A percentile compares a stretch with the other conserved stretches of the same genome.
These are phyloP conservation scores for Dipteronia dyeriana DNA, from an alignment of 345 rosid species.

Conservation along the genomic window DNA sequence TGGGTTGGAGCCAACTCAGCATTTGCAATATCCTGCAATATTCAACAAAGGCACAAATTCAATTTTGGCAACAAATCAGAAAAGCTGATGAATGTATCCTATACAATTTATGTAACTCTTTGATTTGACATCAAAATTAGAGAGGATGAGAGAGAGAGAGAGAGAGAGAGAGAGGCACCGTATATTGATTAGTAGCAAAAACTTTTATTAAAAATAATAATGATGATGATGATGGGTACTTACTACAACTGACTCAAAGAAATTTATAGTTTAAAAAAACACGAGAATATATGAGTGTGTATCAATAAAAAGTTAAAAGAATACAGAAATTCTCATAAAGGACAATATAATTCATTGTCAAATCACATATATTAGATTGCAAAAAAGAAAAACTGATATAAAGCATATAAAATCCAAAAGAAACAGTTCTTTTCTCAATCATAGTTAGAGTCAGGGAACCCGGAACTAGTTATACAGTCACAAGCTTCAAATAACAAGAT, in stretches of 20 bases:
- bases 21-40: slow-evolving; percentile 55
- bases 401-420: not conserved
- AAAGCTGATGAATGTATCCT: not conserved
- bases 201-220: not conserved
- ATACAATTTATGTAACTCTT: too few relatives aligned
- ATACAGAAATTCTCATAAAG: not conserved
- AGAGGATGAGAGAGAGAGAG: not conserved
- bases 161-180: not conserved
- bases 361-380: not conserved
- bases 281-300: too few relatives aligned
- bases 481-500: not conserved
- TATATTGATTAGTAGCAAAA: not conserved
- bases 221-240: too few relatives aligned
- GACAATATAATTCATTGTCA: not conserved
- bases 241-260: not conserved
- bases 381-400: not conserved
- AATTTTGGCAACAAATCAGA: not conserved
- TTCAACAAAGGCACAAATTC: not conserved
- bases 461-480: not conserved
- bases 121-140: not conserved
- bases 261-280: not conserved
- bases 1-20: slow-evolving; percentile 72
- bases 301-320: not conserved
- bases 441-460: not conserved
- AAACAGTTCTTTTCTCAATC: not conserved